Evolutionary conservation across 2,329 filamentous ascomycete genomes (phyloP).

Genomic region (Fusarium buharicum): DNA sequence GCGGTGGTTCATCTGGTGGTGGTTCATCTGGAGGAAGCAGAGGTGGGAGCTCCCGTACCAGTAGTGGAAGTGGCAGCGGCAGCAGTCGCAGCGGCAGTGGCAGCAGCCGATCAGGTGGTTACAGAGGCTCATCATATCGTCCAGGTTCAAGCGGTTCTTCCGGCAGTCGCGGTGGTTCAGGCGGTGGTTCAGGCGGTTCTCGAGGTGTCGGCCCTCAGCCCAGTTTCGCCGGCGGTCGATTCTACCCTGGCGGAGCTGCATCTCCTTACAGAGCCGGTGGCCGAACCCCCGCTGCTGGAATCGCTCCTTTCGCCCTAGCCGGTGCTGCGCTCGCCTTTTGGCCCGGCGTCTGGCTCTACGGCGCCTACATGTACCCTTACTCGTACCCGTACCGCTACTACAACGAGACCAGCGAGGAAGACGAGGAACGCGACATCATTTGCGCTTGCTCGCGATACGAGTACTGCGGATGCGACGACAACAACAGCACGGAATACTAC

Average conservation of each 20-base stretch:
- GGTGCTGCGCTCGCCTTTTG: constrained; percentile 65
- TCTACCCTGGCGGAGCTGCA: constrained; percentile 73
- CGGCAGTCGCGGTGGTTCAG: constrained; percentile 40
- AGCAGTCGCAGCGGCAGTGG: constrained; percentile 15
- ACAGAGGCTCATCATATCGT: constrained; percentile 38
- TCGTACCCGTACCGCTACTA: constrained; percentile 57
- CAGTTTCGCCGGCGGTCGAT: constrained; percentile 69
- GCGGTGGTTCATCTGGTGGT: constrained; percentile 35
- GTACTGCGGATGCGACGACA: constrained; percentile 76
- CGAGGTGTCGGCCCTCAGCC: constrained; percentile 68
- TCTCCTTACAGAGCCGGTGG: constrained; percentile 70
- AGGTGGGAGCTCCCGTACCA: constrained; percentile 24
- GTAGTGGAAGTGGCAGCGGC: constrained; percentile 21
- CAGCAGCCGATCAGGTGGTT: constrained; percentile 18
- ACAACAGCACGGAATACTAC: constrained; percentile 68
- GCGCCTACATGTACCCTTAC: constrained; percentile 68
- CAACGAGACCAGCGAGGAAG: constrained; percentile 59
- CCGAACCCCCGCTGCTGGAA: constrained; percentile 62
- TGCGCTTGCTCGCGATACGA: constrained; percentile 63
- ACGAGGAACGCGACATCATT: constrained; percentile 51
- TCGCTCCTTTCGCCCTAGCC: constrained; percentile 63
- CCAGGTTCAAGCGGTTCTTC: constrained; percentile 24
- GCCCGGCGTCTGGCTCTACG: constrained; percentile 72
- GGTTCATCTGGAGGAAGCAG: constrained; percentile 19
- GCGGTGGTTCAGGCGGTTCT: constrained; percentile 53